A percentile compares a stretch with the other conserved stretches of the same genome.
These are phyloP conservation scores for Salvia sclarea DNA, from an alignment of 305 asterid species.

Conservation along the genomic window DNA sequence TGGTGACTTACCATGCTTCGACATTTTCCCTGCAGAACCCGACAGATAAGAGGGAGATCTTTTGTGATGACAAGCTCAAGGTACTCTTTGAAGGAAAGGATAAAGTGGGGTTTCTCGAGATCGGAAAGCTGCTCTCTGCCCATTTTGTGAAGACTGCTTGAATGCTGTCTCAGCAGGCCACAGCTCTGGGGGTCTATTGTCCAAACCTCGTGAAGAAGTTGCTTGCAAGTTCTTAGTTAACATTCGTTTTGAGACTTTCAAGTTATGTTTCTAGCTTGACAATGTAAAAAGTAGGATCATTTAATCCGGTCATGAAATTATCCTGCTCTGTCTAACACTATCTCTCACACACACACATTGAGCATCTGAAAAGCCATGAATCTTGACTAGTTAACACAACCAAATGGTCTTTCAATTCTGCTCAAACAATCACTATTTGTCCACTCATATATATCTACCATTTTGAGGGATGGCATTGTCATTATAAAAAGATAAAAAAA, in stretches of 20 bases:
- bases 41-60: slow-evolving; percentile 49
- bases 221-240: background rate
- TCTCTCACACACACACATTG: background rate
- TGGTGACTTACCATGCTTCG: slow-evolving; percentile 1
- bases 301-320: background rate
- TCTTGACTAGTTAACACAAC: background rate
- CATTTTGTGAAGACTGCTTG: slow-evolving; percentile 36
- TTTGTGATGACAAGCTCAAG: slow-evolving; percentile 58
- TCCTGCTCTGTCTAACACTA: background rate
- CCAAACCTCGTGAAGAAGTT: background rate
- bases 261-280: background rate
- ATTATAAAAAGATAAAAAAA: too few species aligned
- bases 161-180: background rate
- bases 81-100: slow-evolving; percentile 53
- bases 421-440: too few species aligned
- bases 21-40: slow-evolving; percentile 48
- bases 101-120: slow-evolving; percentile 55
- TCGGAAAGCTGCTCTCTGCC: slow-evolving; percentile 52
- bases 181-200: background rate
- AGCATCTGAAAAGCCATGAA: background rate
- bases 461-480: too few species aligned
- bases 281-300: background rate
- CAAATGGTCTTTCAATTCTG: too few species aligned
- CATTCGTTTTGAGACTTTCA: background rate
- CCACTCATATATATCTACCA: too few species aligned